Evolutionary conservation across 1,284 basidiomycete genomes (phyloP).

Genomic region (Gastroboletus turbinatus): DNA sequence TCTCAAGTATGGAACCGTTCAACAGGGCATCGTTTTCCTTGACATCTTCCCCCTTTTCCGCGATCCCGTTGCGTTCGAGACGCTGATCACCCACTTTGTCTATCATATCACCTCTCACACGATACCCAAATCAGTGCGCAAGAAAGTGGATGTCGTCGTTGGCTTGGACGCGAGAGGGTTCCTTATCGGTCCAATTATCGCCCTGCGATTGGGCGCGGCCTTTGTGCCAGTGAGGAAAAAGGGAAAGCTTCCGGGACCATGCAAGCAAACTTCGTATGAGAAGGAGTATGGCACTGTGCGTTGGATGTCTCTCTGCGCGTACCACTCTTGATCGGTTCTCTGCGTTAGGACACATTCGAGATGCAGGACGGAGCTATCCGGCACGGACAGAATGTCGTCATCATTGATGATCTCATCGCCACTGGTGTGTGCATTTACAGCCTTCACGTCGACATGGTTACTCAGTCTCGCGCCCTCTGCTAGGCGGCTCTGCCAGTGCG

Average conservation of each 20-base stretch:
- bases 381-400: slow-evolving; percentile 81
- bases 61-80: slow-evolving; percentile 83
- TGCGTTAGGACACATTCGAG: slow-evolving; percentile 81
- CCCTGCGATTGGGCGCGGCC: slow-evolving; percentile 87
- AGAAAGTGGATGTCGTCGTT: slow-evolving; percentile 92
- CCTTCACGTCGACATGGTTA: neutral
- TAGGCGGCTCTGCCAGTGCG: slow-evolving; percentile 92
- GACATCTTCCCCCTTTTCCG: slow-evolving; percentile 92
- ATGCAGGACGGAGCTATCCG: slow-evolving; percentile 90
- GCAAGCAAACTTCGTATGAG: slow-evolving; percentile 76
- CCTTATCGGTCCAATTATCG: slow-evolving; percentile 91
- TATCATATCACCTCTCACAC: slow-evolving; percentile 84
- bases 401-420: slow-evolving; percentile 96
- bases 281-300: slow-evolving; percentile 92
- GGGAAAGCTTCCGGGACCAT: slow-evolving; percentile 92
- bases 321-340: slow-evolving; percentile 3
- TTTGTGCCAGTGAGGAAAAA: slow-evolving; percentile 96
- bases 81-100: slow-evolving; percentile 87
- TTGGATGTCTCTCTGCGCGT: slow-evolving; percentile 11
- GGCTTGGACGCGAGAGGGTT: slow-evolving; percentile 97
- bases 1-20: neutral
- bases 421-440: slow-evolving; percentile 61
- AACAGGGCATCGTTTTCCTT: slow-evolving; percentile 76
- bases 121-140: slow-evolving; percentile 55
- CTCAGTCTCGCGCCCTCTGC: slow-evolving; percentile 3